These are phyloP conservation scores for Aspergillus puulaauensis DNA, from an alignment of 2,329 filamentous ascomycete species.

Conservation along the genomic window DNA sequence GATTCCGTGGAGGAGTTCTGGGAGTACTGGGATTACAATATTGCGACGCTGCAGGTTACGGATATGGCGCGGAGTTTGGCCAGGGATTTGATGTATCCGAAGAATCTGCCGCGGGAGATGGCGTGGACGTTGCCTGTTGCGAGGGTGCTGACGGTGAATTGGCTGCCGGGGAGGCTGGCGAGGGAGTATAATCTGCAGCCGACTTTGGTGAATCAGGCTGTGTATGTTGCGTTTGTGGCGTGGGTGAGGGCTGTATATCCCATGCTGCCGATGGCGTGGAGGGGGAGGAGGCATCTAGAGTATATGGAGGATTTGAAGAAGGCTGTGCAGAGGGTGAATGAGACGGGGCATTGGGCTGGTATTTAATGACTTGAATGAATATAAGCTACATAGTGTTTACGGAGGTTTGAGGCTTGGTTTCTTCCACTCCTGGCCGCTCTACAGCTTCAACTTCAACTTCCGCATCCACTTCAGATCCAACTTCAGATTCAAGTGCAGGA, in stretches of 20 bases:
- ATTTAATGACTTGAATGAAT: background rate
- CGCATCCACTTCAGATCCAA: background rate
- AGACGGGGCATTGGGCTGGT: slow-evolving; percentile 14
- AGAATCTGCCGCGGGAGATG: slow-evolving; percentile 7
- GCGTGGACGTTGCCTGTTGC: background rate
- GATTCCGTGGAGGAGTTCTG: slow-evolving; percentile 24
- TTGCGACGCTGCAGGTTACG: slow-evolving; percentile 25
- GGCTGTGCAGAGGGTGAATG: slow-evolving; percentile 12
- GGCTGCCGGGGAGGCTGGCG: slow-evolving; percentile 8
- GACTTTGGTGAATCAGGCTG: slow-evolving; percentile 1
- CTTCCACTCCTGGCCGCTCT: background rate
- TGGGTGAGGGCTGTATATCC: slow-evolving; percentile 11
- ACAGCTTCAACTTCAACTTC: background rate
- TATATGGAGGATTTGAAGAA: slow-evolving; percentile 16
- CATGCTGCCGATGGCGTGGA: slow-evolving; percentile 1
- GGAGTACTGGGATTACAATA: slow-evolving; percentile 30
- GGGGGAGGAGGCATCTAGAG: slow-evolving; percentile 7
- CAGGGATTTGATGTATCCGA: slow-evolving; percentile 16
- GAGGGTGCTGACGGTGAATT: slow-evolving; percentile 2
- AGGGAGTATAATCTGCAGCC: slow-evolving; percentile 17
- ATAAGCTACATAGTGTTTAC: too few relatives aligned
- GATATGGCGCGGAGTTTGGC: slow-evolving; percentile 25
- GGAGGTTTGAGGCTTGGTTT: background rate
- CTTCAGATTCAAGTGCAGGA: background rate
- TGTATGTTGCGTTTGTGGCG: slow-evolving; percentile 11